A percentile compares a stretch with the other conserved stretches of the same genome.
Conservation (phyloP, 148 eudicot species). For the Silene conica region DNA sequence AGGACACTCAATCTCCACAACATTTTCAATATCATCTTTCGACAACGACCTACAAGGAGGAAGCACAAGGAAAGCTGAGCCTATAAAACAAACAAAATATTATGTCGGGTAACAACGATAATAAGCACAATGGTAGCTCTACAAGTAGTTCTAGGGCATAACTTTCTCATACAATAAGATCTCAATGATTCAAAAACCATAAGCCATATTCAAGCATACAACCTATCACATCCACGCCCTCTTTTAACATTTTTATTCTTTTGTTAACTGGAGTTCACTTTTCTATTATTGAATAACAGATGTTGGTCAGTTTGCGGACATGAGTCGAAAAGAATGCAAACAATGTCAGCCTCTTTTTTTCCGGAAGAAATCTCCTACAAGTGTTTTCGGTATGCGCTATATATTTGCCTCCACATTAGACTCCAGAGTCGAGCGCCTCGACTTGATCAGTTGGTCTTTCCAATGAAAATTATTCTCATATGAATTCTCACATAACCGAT, state of each 20-base stretch:
- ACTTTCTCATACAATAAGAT: no score
- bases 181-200: no score
- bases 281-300: background rate
- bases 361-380: background rate
- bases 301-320: background rate
- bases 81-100: background rate
- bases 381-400: background rate
- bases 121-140: no score
- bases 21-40: conserved; percentile 46
- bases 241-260: no score
- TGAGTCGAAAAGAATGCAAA: background rate
- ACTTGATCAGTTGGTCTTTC: no score
- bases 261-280: background rate
- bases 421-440: no score
- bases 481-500: no score
- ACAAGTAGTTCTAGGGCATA: no score
- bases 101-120: background rate
- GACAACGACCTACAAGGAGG: conserved; percentile 53
- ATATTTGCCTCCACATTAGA: background rate
- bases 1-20: conserved; percentile 83
- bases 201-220: no score
- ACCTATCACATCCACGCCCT: no score
- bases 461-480: no score
- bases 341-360: background rate
- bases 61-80: background rate